These are phyloP conservation scores for Termitomyces sp. DNA, from an alignment of 768 basidiomycete genomes.

Conservation along the genomic window DNA sequence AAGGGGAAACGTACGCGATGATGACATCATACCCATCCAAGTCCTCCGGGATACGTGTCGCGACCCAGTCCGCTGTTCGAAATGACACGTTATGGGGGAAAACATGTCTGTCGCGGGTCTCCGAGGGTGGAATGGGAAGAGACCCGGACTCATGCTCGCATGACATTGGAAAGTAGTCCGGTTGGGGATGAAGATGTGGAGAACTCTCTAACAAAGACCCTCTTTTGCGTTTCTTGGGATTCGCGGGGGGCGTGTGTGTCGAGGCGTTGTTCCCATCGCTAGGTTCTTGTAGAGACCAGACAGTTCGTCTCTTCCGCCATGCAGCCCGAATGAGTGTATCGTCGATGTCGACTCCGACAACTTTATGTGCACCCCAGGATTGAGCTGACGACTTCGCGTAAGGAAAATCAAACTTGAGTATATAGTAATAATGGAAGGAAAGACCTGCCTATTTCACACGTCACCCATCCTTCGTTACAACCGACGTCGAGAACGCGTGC, in stretches of 20 bases:
- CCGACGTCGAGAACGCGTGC: conserved; percentile 77
- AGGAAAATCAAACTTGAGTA: no score
- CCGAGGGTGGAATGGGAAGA: conserved; percentile 56
- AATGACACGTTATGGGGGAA: conserved; percentile 85
- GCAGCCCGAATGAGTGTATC: conserved; percentile 62
- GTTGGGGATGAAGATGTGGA: conserved; percentile 6
- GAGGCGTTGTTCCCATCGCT: neutral
- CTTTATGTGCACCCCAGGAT: conserved; percentile 50
- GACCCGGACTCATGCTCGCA: conserved; percentile 73
- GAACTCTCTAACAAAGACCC: neutral
- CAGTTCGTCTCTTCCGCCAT: conserved; percentile 62
- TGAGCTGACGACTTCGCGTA: conserved; percentile 69
- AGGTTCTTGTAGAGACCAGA: conserved; percentile 67
- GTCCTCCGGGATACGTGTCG: conserved; percentile 49
- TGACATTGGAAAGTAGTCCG: conserved; percentile 71
- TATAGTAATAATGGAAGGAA: no score
- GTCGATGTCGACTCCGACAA: conserved; percentile 86
- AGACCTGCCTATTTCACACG: conserved; percentile 73
- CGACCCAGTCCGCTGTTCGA: conserved; percentile 70
- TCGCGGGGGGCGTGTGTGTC: neutral
- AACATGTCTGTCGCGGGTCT: conserved; percentile 21
- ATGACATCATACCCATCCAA: conserved; percentile 67
- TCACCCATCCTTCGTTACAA: conserved; percentile 83
- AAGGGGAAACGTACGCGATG: conserved; percentile 53
- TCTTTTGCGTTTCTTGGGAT: conserved; percentile 19